These are phyloP conservation scores for Serendipita sp. DNA, from an alignment of 768 basidiomycete species.

Conservation along the genomic window DNA sequence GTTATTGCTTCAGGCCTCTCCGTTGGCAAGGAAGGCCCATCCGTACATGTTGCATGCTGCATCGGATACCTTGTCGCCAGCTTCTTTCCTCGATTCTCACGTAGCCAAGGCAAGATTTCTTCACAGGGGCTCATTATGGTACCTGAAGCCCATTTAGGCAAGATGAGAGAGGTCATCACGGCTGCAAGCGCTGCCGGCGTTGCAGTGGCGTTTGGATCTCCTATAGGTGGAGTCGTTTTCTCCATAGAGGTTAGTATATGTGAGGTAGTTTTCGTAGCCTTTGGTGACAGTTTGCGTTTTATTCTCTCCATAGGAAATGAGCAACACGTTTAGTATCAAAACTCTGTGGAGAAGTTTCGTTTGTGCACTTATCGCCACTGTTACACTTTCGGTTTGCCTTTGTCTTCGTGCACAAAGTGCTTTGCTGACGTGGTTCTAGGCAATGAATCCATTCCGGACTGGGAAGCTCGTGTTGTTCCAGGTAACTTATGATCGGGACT, in stretches of 20 bases:
- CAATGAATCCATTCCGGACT: constrained; percentile 96
- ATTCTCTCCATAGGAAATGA: constrained; percentile 68
- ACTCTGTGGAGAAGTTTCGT: constrained; percentile 99
- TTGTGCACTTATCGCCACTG: constrained; percentile 91
- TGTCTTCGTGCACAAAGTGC: background rate
- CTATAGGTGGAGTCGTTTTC: constrained; percentile 94
- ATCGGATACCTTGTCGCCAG: constrained; percentile 84
- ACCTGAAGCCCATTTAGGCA: constrained; percentile 19
- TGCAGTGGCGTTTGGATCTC: constrained; percentile 95
- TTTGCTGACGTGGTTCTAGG: constrained; percentile 28
- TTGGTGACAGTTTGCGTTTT: background rate
- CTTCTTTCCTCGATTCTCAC: constrained; percentile 62
- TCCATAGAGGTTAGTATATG: constrained; percentile 69
- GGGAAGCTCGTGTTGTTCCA: constrained; percentile 97
- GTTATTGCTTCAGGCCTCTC: constrained; percentile 95
- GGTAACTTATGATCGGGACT: constrained; percentile 91
- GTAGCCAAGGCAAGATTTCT: constrained; percentile 60
- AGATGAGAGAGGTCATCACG: constrained; percentile 73
- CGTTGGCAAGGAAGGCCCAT: constrained; percentile 96
- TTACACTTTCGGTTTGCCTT: constrained; percentile 74
- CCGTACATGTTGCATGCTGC: constrained; percentile 93
- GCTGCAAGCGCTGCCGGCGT: constrained; percentile 97
- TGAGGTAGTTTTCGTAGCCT: background rate
- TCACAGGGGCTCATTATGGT: background rate
- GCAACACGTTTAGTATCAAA: constrained; percentile 87